Evolutionary conservation across 208 protist genomes (phyloP), one percentile per base, ranked within the genome.

Genomic region (Trypanosoma platydactyli): DNA sequence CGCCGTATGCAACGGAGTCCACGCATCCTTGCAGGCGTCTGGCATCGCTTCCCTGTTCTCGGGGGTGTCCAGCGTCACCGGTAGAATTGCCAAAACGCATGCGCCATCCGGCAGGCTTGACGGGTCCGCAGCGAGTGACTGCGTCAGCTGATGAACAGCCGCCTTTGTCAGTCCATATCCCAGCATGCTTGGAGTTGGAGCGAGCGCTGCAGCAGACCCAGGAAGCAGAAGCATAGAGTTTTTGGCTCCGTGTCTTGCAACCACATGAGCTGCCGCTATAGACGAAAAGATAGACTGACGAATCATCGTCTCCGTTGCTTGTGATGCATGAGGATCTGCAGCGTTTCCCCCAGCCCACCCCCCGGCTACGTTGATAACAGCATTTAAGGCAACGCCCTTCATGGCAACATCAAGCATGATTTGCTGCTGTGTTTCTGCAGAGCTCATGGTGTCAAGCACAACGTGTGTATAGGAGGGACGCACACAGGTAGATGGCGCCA

Each of bases 151-250:
- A 76, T 97, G 92, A 11, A 97, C 90, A 27, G 83, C 83, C 12
- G 78, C 72, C 76, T 97, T 97, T 0, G 86, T 84, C 9, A 81
- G 49, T n/a, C 90, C 92, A 71, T 97, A 97, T 18, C 76, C 89
- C 12, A 97, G 61, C 88, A 95, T 95, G 13, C 42, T 48, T 2
- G 91, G 80, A 7, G 86, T 88, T 13, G 81, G 79, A 11, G 59
- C 65, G 4, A 56, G 12, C 0, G 86, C 64, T 1, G 83, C 84
- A 3, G 76, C 71, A 1, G 91, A 77, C 3, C 92, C 92, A 13
- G 86, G 77, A 7, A 97, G 68, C 3, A 89, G 68, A n/a, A 94
- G 68, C 3, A 97, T 72, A 25, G 72, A 68, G 40, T 50, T 61
- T 5, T 25, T 50, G 6, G 44, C 60, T 5, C 89, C 80, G 30